Percentiles rank a stretch among this genome's conserved stretches.
Evolutionary conservation across 345 rosid species (phyloP).

Genomic region (Erysimum cheiranthoides): DNA sequence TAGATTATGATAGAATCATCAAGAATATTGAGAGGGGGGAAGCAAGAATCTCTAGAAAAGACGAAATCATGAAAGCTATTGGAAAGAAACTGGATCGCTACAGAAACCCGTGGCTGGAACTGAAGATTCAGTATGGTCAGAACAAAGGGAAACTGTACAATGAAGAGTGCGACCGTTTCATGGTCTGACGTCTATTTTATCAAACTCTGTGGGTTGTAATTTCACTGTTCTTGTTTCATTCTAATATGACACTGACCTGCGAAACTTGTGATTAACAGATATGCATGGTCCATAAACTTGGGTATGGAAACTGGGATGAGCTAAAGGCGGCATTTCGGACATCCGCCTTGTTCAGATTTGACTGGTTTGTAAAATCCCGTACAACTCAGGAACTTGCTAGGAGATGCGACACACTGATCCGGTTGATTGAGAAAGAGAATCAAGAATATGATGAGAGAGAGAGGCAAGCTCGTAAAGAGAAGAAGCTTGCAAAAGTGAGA

Average conservation of each 20-base stretch:
- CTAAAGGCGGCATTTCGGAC: slow-evolving; percentile 90
- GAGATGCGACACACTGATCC: slow-evolving; percentile 94
- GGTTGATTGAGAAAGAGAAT: slow-evolving; percentile 98
- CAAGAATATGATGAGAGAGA: slow-evolving; percentile 96
- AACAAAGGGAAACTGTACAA: slow-evolving; percentile 96
- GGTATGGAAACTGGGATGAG: slow-evolving; percentile 99
- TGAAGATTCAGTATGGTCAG: slow-evolving; percentile 98
- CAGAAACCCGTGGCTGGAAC: slow-evolving; percentile 96
- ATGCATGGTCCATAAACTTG: slow-evolving; percentile 98
- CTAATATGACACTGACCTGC: slow-evolving; percentile 20
- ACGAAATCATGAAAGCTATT: slow-evolving; percentile 98
- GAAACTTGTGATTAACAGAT: slow-evolving; percentile 53
- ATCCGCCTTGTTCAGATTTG: slow-evolving; percentile 83
- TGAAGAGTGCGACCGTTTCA: slow-evolving; percentile 96
- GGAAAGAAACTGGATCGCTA: slow-evolving; percentile 97
- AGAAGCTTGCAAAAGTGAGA: slow-evolving; percentile 92
- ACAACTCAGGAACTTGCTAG: slow-evolving; percentile 92
- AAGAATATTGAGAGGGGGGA: slow-evolving; percentile 98
- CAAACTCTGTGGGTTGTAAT: neutral
- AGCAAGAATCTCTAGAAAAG: slow-evolving; percentile 93
- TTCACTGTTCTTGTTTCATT: slow-evolving; percentile 6
- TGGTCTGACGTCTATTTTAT: slow-evolving; percentile 54
- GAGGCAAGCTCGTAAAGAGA: slow-evolving; percentile 96
- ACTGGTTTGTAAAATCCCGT: slow-evolving; percentile 98
- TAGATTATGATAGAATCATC: slow-evolving; percentile 93